These are phyloP conservation scores for Trametes polyzona DNA, from an alignment of 1,284 basidiomycete species.

Conservation along the genomic window DNA sequence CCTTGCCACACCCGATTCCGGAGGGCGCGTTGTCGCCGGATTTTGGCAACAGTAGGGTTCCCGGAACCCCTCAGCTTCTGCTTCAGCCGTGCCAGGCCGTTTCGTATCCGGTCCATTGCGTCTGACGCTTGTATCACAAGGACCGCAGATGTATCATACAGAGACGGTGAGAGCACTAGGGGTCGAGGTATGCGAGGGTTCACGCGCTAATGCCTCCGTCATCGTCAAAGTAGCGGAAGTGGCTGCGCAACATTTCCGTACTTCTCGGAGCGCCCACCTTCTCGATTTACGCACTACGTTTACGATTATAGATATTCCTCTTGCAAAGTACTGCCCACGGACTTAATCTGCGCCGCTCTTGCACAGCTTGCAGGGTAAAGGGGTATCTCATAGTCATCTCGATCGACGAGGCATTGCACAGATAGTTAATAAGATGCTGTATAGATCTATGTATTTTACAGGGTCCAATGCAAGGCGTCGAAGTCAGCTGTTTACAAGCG, in stretches of 20 bases:
- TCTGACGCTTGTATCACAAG: too few species aligned
- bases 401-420: neutral
- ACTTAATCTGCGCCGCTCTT: too few species aligned
- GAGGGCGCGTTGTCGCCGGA: slow-evolving; percentile 44
- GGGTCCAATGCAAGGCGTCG: slow-evolving; percentile 24
- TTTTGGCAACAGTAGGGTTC: slow-evolving; percentile 41
- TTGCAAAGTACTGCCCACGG: too few species aligned
- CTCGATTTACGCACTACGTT: neutral
- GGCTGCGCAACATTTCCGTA: neutral
- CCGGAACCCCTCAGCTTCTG: slow-evolving; percentile 14
- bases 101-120: neutral
- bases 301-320: too few species aligned
- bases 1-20: slow-evolving; percentile 27
- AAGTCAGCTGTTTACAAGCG: slow-evolving; percentile 26
- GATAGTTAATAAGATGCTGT: slow-evolving; percentile 24
- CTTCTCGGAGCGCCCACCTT: slow-evolving; percentile 6
- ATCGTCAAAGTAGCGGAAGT: neutral
- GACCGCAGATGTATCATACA: too few species aligned
- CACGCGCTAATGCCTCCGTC: too few species aligned
- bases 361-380: neutral
- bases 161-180: too few species aligned
- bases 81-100: neutral
- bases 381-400: neutral
- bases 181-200: neutral
- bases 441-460: slow-evolving; percentile 31